phyloP scores from a whole-genome alignment of 331 rosid genomes.

The Rosa hybrid region DNA sequence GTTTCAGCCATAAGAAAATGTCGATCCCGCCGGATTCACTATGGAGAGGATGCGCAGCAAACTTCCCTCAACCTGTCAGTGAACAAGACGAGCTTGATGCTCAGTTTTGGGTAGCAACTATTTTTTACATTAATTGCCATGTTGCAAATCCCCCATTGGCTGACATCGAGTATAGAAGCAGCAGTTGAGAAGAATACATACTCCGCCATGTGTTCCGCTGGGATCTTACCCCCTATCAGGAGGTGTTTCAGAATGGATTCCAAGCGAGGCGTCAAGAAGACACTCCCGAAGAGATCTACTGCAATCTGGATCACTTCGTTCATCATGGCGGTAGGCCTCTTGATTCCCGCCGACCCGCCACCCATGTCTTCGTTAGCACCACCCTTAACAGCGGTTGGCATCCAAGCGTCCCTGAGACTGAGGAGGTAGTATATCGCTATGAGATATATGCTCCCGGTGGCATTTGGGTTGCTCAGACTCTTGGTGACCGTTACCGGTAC shows the following conservation, averaged over 20 bases:
- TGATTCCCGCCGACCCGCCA: not conserved
- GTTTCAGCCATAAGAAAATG: too few species aligned
- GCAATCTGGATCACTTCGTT: not conserved
- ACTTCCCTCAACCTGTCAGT: too few species aligned
- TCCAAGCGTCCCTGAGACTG: not conserved
- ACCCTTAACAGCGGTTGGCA: not conserved
- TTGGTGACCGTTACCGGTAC: not conserved
- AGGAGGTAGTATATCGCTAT: not conserved
- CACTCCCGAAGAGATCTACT: not conserved
- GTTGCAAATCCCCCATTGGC: too few species aligned
- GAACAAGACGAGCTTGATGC: too few species aligned
- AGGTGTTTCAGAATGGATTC: not conserved
- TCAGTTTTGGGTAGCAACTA: too few species aligned
- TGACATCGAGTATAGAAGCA: too few species aligned
- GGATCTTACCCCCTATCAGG: not conserved
- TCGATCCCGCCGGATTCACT: too few species aligned
- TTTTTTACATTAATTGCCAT: too few species aligned
- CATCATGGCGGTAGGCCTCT: not conserved
- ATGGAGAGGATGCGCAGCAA: too few species aligned
- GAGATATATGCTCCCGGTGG: conserved; percentile 15
- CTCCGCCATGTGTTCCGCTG: not conserved
- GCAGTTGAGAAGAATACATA: too few species aligned
- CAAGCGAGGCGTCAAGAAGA: not conserved
- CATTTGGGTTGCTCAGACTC: not conserved
- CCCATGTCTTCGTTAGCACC: conserved; percentile 5